Evolutionary conservation across 305 asterid genomes (phyloP), one percentile per base, ranked within the genome.

Genomic region (Fraxinus angustifolia): DNA sequence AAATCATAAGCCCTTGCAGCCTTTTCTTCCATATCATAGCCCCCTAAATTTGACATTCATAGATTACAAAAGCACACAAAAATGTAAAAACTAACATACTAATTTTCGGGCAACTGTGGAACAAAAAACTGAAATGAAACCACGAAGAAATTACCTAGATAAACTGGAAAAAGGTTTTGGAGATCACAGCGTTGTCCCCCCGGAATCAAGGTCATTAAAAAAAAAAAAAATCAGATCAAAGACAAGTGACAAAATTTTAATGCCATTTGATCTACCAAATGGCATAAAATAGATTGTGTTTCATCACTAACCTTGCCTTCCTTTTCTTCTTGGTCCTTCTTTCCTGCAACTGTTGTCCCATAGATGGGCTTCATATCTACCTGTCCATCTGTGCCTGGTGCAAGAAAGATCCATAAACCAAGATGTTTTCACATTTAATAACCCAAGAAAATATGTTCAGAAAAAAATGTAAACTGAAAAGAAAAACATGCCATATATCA

Each of bases 271-370:
- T 42, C 16, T 10, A 42, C 50, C 16, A 11, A 42, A 42, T 42
- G 4, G 16, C 50, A 42, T 42, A 42, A 45, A 26, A 28, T 75
- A 30, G 73, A 10, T 34, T 78, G 58, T 60, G 73, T 77, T 60
- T 62, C 14, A 35, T 76, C 10, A 7, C 67, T 75, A 30, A 85
- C 88, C 87, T 83, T 87, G 90, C 83, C 88, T 83, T 12, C 87
- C 88, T 83, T 87, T 87, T 72, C 90, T 85, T 2, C 88, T 83
- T 77, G 85, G 90, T 12, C 90, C 88, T 79, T 87, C 90, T 79
- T 82, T 85, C 82, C 76, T 87, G 83, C 90, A 83, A 53, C 87
- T 87, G 73, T 87, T 87, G 85, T 87, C 90, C 90, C 90, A 87
- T 40, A 87, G 77, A 82, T 85, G 88, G 11, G 88, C 90, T 82